Conservation (phyloP, 345 rosid species). For the Angophora floribunda region DNA sequence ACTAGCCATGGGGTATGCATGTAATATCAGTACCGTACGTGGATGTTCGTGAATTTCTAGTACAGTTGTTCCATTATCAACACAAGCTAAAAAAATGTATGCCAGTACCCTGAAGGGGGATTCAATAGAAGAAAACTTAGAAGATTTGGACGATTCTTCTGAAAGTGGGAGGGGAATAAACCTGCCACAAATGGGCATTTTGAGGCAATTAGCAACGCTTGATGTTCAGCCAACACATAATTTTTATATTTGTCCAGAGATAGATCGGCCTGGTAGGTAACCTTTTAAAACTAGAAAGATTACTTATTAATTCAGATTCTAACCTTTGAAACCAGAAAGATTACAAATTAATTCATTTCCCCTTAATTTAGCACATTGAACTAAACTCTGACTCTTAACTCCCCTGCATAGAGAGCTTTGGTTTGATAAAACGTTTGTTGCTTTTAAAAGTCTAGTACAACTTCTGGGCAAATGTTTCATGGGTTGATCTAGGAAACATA, state of each 20-base stretch:
- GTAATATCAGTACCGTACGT: background rate
- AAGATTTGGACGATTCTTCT: conserved; percentile 79
- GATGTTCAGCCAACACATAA: conserved; percentile 94
- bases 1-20: background rate
- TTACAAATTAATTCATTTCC: too few relatives aligned
- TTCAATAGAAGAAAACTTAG: conserved; percentile 95
- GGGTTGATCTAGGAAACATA: too few relatives aligned
- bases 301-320: background rate
- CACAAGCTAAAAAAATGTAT: background rate
- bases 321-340: too few relatives aligned
- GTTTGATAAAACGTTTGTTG: too few relatives aligned
- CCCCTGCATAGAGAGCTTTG: too few relatives aligned
- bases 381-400: too few relatives aligned
- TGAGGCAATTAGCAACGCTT: conserved; percentile 70
- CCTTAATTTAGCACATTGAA: too few relatives aligned
- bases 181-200: conserved; percentile 65
- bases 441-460: too few relatives aligned
- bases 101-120: conserved; percentile 70
- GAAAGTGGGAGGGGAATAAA: conserved; percentile 77
- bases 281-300: conserved; percentile 22
- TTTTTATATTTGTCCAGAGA: conserved; percentile 91
- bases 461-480: too few relatives aligned
- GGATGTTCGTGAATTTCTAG: background rate
- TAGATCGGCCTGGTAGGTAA: conserved; percentile 62
- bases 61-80: background rate